Conservation (phyloP, 805 yeast genomes). For the Starmerella khaoyaiensis region DNA sequence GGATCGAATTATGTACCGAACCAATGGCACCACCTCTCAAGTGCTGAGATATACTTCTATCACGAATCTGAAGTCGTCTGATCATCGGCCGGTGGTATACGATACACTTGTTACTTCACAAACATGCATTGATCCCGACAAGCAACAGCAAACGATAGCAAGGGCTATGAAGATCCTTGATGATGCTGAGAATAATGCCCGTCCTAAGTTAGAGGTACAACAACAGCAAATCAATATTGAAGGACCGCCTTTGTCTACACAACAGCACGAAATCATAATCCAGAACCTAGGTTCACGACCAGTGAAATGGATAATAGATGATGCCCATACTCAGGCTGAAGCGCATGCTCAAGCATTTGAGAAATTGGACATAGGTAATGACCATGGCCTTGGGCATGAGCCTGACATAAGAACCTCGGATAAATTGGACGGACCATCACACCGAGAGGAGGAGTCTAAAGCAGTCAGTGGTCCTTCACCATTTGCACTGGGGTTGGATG, state of each 20-base stretch:
- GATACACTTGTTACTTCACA: conserved; percentile 26
- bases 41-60: conserved; percentile 20
- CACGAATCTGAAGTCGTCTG: conserved; percentile 32
- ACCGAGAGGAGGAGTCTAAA: no score
- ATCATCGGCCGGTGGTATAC: conserved; percentile 44
- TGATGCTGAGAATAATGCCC: conserved; percentile 33
- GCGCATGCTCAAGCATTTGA: no score
- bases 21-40: conserved; percentile 16
- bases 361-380: no score
- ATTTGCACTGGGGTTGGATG: background rate
- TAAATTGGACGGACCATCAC: no score
- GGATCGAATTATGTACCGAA: conserved; percentile 39
- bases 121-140: conserved; percentile 30
- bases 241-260: conserved; percentile 22
- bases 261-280: conserved; percentile 1
- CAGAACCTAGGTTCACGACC: conserved; percentile 16
- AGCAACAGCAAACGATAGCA: conserved; percentile 29
- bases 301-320: conserved; percentile 9
- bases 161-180: conserved; percentile 34
- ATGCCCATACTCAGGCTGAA: conserved; percentile 7
- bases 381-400: no score
- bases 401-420: no score
- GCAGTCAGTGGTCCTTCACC: no score
- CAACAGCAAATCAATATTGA: conserved; percentile 26
- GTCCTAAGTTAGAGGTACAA: conserved; percentile 32